Conservation (phyloP, 345 rosid species). For the Eucalyptus brandiana region DNA sequence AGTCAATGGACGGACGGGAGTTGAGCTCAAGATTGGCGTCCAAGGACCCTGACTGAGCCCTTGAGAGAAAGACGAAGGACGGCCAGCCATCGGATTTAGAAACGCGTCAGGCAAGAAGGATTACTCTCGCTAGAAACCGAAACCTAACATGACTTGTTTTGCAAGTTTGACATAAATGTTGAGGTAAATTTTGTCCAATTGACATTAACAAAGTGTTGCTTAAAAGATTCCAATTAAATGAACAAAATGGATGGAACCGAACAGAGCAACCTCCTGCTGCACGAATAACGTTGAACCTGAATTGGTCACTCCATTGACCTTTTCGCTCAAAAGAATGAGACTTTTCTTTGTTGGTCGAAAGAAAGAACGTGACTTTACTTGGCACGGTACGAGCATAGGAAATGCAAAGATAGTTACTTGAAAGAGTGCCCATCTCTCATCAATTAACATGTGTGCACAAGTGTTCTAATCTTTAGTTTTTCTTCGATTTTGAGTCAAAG, state of each 20-base stretch:
- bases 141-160: not conserved
- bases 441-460: not conserved
- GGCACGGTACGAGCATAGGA: not conserved
- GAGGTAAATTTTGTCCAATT: not conserved
- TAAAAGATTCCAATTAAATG: too few species aligned
- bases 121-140: not conserved
- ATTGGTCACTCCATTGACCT: too few species aligned
- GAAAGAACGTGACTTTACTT: not conserved
- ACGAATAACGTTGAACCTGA: not conserved
- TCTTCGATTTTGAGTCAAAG: not conserved
- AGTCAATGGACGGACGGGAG: not conserved
- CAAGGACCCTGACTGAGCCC: not conserved
- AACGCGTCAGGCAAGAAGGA: not conserved
- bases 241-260: not conserved
- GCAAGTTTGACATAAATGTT: not conserved
- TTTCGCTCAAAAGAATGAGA: too few species aligned
- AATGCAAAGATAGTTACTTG: too few species aligned
- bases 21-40: not conserved
- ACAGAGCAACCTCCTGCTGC: not conserved
- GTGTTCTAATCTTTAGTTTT: not conserved
- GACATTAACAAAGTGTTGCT: not conserved
- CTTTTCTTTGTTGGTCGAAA: not conserved
- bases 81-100: not conserved
- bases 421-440: too few species aligned
- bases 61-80: not conserved